Evolutionary conservation across 768 basidiomycete genomes (phyloP).

Genomic region (Agaricus sinodeliciosus): DNA sequence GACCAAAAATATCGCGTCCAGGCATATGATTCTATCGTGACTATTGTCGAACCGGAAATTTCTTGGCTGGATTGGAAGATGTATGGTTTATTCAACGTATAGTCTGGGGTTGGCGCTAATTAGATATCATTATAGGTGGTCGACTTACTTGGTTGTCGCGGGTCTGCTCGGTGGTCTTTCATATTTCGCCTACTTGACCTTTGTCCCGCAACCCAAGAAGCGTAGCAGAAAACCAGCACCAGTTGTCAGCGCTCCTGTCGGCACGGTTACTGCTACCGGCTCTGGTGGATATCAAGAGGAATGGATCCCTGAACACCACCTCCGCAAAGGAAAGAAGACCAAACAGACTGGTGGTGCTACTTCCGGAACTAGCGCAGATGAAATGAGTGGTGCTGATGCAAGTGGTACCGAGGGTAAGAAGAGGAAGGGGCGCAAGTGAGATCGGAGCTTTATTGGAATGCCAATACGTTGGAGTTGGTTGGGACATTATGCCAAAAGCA

Average conservation of each 20-base stretch:
- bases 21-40: conserved; percentile 72
- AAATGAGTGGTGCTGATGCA: conserved; percentile 57
- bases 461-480: background rate
- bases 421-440: conserved; percentile 42
- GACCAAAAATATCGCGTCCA: conserved; percentile 51
- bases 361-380: conserved; percentile 53
- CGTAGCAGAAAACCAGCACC: conserved; percentile 35
- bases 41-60: conserved; percentile 71
- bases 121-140: conserved; percentile 30
- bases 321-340: conserved; percentile 55
- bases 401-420: conserved; percentile 60
- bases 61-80: conserved; percentile 78
- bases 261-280: conserved; percentile 55
- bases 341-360: conserved; percentile 41
- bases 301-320: conserved; percentile 89
- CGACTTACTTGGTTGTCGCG: conserved; percentile 66
- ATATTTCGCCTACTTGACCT: conserved; percentile 62
- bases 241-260: conserved; percentile 47
- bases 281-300: conserved; percentile 77
- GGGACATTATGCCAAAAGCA: background rate
- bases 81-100: conserved; percentile 35
- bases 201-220: conserved; percentile 61
- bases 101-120: background rate
- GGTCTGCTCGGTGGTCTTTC: conserved; percentile 55
- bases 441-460: background rate